A percentile compares a stretch with the other conserved stretches of the same genome.
Conservation (phyloP, 768 basidiomycete genomes). For the Pulveroboletus sp. region DNA sequence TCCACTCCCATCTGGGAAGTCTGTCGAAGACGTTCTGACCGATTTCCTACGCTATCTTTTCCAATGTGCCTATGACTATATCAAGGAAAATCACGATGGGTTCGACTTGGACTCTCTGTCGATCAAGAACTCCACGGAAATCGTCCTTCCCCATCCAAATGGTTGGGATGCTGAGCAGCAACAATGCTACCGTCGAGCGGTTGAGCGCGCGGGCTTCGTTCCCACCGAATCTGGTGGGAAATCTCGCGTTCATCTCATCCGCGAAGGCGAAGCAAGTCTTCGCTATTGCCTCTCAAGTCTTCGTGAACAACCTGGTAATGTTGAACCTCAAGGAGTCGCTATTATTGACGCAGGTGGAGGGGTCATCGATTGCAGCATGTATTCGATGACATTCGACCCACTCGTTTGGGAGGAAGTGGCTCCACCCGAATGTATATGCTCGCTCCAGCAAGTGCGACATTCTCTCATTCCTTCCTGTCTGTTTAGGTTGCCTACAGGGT, state of each 20-base stretch:
- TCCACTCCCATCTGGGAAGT: constrained; percentile 40
- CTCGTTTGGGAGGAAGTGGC: constrained; percentile 34
- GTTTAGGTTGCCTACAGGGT: constrained; percentile 38
- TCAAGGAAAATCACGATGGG: constrained; percentile 35
- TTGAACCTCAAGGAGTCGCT: constrained; percentile 32
- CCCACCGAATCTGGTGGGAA: constrained; percentile 31
- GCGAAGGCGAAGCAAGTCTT: constrained; percentile 59
- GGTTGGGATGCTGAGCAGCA: constrained; percentile 63
- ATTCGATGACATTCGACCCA: constrained; percentile 34
- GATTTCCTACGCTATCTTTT: constrained; percentile 47
- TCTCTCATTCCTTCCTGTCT: neutral
- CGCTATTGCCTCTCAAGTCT: constrained; percentile 47
- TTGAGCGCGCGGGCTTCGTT: constrained; percentile 44
- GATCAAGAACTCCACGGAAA: constrained; percentile 40
- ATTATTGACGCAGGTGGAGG: constrained; percentile 51
- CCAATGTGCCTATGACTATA: constrained; percentile 41
- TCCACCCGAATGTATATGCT: constrained; percentile 32
- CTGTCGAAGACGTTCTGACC: constrained; percentile 39
- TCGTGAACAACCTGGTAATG: constrained; percentile 16
- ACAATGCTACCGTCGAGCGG: constrained; percentile 42
- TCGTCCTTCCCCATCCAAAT: constrained; percentile 58
- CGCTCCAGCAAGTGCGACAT: constrained; percentile 1
- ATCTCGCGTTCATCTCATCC: constrained; percentile 45
- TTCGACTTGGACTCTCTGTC: constrained; percentile 16
- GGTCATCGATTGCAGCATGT: constrained; percentile 40